Conservation (phyloP, 768 basidiomycete species). For the Russula foetens region DNA sequence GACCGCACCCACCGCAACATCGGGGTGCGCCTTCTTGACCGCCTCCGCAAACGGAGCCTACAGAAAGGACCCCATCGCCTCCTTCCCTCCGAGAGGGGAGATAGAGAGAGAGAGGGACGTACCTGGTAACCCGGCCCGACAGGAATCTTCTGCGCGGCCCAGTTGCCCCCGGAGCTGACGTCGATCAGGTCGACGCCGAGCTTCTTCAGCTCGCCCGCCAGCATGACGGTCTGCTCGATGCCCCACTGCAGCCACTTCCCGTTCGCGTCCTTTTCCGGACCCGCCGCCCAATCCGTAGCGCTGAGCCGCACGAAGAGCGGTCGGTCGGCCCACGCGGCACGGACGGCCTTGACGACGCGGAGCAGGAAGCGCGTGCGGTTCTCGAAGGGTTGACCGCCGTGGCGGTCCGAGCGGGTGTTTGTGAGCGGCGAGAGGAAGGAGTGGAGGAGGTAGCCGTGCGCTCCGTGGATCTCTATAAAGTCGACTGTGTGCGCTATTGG, state of each 20-base stretch:
- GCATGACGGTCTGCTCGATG: conserved; percentile 61
- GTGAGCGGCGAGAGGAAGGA: conserved; percentile 67
- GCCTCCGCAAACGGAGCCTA: conserved; percentile 64
- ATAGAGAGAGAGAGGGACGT: neutral
- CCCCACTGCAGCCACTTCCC: conserved; percentile 66
- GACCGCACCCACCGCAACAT: conserved; percentile 51
- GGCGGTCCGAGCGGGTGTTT: conserved; percentile 61
- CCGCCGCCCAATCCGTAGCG: conserved; percentile 47
- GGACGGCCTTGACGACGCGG: conserved; percentile 44
- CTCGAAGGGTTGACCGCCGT: conserved; percentile 58
- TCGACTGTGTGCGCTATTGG: conserved; percentile 36
- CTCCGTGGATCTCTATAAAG: conserved; percentile 65
- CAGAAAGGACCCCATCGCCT: too few relatives aligned
- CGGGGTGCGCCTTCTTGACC: conserved; percentile 52
- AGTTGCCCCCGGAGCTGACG: conserved; percentile 34
- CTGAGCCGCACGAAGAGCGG: conserved; percentile 63
- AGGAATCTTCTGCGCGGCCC: conserved; percentile 48
- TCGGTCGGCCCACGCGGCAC: conserved; percentile 49
- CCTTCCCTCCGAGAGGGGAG: too few relatives aligned
- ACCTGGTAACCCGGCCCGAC: conserved; percentile 57
- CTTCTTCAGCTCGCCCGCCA: conserved; percentile 46
- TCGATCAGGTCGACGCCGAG: conserved; percentile 75
- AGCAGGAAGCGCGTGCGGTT: conserved; percentile 62
- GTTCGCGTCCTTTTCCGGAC: conserved; percentile 42
- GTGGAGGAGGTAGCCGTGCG: conserved; percentile 65